Conservation (phyloP, 331 rosid genomes). For the Spiraea crenata region DNA sequence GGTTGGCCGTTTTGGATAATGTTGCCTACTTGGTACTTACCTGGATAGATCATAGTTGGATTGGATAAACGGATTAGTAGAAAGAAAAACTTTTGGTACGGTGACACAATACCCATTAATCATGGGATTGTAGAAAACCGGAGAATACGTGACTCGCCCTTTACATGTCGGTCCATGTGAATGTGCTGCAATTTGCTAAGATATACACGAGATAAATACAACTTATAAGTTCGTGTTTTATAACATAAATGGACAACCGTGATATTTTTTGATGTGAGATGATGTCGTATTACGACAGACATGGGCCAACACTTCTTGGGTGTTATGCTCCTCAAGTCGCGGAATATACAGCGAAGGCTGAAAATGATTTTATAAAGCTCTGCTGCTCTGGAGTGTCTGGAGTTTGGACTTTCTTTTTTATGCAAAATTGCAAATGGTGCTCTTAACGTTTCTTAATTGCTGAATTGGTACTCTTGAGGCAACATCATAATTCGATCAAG, state of each 20-base stretch:
- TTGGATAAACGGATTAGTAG: not conserved
- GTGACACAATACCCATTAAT: not conserved
- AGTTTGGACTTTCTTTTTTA: not conserved
- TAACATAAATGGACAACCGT: too few relatives aligned
- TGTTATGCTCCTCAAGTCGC: conserved; percentile 16
- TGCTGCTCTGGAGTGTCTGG: too few relatives aligned
- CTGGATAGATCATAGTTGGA: not conserved
- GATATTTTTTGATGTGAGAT: not conserved
- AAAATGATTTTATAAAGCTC: not conserved
- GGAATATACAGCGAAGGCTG: conserved; percentile 12
- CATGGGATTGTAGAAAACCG: conserved; percentile 17
- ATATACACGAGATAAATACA: not conserved
- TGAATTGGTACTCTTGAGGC: not conserved
- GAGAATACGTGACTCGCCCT: conserved; percentile 16
- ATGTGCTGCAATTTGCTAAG: not conserved
- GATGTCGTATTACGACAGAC: not conserved
- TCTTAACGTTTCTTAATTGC: not conserved
- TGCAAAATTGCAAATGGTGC: not conserved
- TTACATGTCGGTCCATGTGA: conserved; percentile 12
- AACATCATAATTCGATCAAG: not conserved
- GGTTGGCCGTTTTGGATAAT: not conserved
- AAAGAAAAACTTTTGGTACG: not conserved
- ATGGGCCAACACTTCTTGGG: not conserved
- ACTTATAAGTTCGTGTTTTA: not conserved
- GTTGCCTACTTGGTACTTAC: not conserved